Percentiles rank a stretch among this genome's conserved stretches.
These are phyloP conservation scores for Yamadazyma ubonensis DNA, from an alignment of 805 yeast species.

Conservation along the genomic window DNA sequence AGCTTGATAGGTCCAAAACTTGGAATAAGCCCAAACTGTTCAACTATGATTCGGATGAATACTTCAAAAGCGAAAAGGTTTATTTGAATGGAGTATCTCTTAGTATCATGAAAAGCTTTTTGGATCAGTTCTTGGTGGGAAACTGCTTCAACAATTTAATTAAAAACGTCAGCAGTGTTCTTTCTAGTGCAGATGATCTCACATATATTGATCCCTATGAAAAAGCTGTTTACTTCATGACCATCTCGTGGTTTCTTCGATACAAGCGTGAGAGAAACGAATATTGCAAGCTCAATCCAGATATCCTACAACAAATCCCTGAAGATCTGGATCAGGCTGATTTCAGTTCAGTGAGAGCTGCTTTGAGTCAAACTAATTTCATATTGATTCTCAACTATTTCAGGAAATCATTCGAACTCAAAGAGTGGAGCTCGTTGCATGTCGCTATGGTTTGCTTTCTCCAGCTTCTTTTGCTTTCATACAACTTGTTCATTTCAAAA, in stretches of 20 bases:
- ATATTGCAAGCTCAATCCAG: no score
- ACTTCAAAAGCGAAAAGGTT: constrained; percentile 21
- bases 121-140: constrained; percentile 56
- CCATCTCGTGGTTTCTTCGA: constrained; percentile 73
- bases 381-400: constrained; percentile 49
- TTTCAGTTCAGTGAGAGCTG: constrained; percentile 50
- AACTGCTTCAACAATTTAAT: constrained; percentile 73
- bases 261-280: constrained; percentile 50
- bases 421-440: constrained; percentile 61
- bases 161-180: constrained; percentile 47
- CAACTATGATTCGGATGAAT: constrained; percentile 43
- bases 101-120: constrained; percentile 44
- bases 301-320: constrained; percentile 13
- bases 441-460: constrained; percentile 67
- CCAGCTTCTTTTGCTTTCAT: constrained; percentile 53
- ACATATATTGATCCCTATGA: constrained; percentile 34
- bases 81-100: constrained; percentile 30
- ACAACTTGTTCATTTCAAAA: constrained; percentile 39
- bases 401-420: constrained; percentile 41
- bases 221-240: constrained; percentile 49
- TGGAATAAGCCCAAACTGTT: constrained; percentile 51
- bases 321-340: constrained; percentile 29
- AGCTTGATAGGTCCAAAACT: constrained; percentile 65
- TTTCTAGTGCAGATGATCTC: constrained; percentile 30
- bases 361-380: constrained; percentile 61